Percentiles rank a stretch among this genome's conserved stretches.
Conservation (phyloP, 2,329 filamentous ascomycete genomes). For the Pseudocercospora crystallina region DNA sequence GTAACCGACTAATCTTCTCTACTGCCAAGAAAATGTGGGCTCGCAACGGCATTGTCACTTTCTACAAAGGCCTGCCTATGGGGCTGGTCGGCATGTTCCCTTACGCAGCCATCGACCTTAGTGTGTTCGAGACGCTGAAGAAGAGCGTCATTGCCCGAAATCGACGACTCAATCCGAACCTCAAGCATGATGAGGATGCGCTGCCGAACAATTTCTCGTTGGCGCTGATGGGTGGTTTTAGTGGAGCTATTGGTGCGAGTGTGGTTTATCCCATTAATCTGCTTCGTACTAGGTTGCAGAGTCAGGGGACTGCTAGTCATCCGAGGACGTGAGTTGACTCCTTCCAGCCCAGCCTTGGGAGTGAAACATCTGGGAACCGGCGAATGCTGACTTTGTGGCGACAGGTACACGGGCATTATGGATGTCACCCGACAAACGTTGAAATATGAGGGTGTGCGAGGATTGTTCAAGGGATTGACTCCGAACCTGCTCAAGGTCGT, state of each 20-base stretch:
- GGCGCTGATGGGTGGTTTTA: constrained; percentile 84
- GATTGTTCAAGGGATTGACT: constrained; percentile 91
- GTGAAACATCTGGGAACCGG: too few relatives aligned
- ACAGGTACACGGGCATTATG: constrained; percentile 75
- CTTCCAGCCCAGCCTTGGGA: too few relatives aligned
- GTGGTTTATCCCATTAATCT: constrained; percentile 95
- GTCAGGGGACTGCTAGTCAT: constrained; percentile 90
- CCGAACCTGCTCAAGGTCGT: constrained; percentile 96
- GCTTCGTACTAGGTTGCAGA: constrained; percentile 79
- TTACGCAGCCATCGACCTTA: constrained; percentile 94
- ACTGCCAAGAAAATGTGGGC: constrained; percentile 86
- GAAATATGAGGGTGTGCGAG: constrained; percentile 75
- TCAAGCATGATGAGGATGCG: constrained; percentile 79
- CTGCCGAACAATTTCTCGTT: constrained; percentile 78
- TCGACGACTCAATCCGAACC: constrained; percentile 44
- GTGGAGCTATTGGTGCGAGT: constrained; percentile 88
- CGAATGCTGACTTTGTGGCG: constrained; percentile 47
- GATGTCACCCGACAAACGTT: constrained; percentile 86
- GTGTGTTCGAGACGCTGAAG: constrained; percentile 93
- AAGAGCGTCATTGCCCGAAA: constrained; percentile 68
- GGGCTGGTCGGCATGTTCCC: constrained; percentile 96
- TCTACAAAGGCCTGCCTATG: constrained; percentile 91
- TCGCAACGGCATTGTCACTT: constrained; percentile 69
- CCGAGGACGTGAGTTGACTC: constrained; percentile 57
- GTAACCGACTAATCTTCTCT: constrained; percentile 76